phyloP scores from a whole-genome alignment of 305 asterid species.

The Fraxinus velutina region DNA sequence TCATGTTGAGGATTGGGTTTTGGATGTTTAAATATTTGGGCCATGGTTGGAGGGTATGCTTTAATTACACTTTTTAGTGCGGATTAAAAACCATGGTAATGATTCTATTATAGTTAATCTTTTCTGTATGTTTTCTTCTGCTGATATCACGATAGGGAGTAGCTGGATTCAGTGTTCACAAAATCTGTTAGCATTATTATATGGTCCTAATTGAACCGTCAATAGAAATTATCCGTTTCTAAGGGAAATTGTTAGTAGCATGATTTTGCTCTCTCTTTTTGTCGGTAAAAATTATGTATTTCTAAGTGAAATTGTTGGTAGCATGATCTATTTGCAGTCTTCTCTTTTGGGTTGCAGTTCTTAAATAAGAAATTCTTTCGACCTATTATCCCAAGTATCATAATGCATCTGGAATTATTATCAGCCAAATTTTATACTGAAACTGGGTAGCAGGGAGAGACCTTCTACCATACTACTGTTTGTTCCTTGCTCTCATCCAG shows the following conservation, averaged over 20 bases:
- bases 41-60: neutral
- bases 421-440: neutral
- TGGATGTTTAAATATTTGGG: neutral
- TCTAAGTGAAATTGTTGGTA: neutral
- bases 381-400: neutral
- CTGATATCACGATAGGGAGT: neutral
- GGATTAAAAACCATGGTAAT: neutral
- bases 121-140: neutral
- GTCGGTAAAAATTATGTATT: neutral
- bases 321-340: neutral
- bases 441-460: neutral
- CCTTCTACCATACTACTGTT: neutral
- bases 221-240: neutral
- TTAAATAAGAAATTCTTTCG: neutral
- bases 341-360: neutral
- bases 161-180: neutral
- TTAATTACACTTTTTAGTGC: neutral
- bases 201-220: neutral
- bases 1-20: neutral
- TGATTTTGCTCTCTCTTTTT: neutral
- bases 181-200: neutral
- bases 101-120: neutral
- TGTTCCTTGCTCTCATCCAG: neutral
- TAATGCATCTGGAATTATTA: neutral
- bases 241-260: neutral